Evolutionary conservation across 768 basidiomycete species (phyloP).

Genomic region (Lenzites betulinus): DNA sequence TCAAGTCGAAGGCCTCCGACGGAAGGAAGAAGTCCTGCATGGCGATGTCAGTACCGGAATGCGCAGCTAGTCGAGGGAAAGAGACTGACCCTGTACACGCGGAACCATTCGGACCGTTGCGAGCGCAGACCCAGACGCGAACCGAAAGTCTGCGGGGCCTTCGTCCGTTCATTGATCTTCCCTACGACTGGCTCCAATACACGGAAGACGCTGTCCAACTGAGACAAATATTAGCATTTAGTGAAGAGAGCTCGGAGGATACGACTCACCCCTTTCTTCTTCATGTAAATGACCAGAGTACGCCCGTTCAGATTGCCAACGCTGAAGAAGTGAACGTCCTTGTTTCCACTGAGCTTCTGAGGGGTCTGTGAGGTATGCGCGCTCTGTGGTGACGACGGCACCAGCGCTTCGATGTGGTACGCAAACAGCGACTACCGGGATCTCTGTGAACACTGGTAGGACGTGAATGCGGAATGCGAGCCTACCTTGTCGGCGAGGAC

Average conservation of each 20-base stretch:
- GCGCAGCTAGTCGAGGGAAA: not conserved
- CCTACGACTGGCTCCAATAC: conserved; percentile 96
- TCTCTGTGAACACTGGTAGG: not conserved
- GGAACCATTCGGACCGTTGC: conserved; percentile 91
- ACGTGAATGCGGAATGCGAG: not conserved
- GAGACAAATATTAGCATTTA: conserved; percentile 4
- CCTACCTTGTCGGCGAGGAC: conserved; percentile 88
- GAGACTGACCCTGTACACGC: conserved; percentile 69
- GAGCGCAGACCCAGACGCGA: conserved; percentile 77
- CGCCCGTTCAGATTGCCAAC: conserved; percentile 86
- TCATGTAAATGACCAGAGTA: conserved; percentile 93
- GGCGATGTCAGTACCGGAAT: not conserved
- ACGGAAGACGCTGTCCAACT: conserved; percentile 92
- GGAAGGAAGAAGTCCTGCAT: conserved; percentile 85
- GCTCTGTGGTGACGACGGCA: conserved; percentile 79
- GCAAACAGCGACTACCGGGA: conserved; percentile 75
- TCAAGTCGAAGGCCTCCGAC: conserved; percentile 86
- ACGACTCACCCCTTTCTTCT: conserved; percentile 76
- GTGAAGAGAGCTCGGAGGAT: not conserved
- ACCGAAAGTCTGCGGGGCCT: conserved; percentile 68
- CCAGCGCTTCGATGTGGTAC: conserved; percentile 94
- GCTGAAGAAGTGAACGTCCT: conserved; percentile 95
- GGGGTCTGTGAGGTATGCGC: conserved; percentile 75
- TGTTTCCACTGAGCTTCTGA: conserved; percentile 86
- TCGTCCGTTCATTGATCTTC: conserved; percentile 78